These are phyloP conservation scores for Symbiodinium pilosum DNA, from an alignment of 73 alveolate genomes.

Conservation along the genomic window DNA sequence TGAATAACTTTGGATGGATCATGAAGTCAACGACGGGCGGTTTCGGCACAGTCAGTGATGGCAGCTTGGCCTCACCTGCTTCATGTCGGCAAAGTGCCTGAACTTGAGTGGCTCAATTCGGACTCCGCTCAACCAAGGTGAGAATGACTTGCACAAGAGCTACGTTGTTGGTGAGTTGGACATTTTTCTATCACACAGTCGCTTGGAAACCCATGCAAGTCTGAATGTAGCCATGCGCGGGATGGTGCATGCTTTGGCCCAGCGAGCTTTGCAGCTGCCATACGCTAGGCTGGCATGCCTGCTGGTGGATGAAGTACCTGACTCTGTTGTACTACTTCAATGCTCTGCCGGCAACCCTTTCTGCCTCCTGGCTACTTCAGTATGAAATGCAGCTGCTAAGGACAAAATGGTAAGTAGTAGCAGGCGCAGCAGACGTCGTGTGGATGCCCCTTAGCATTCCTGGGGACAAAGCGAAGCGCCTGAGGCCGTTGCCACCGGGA, in stretches of 20 bases:
- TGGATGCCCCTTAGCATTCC: background rate
- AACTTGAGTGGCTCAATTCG: background rate
- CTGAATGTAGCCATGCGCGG: too few relatives aligned
- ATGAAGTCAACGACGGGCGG: constrained; percentile 69
- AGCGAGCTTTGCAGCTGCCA: too few relatives aligned
- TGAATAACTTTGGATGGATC: constrained; percentile 25
- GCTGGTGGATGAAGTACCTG: constrained; percentile 84
- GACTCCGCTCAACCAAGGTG: background rate
- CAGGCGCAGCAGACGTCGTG: background rate
- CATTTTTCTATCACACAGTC: constrained; percentile 44
- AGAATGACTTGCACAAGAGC: background rate
- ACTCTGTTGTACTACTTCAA: constrained; percentile 68
- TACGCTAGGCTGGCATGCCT: constrained; percentile 62
- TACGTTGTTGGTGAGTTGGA: constrained; percentile 16
- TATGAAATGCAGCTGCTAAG: background rate
- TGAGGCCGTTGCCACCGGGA: constrained; percentile 18
- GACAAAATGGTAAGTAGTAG: background rate
- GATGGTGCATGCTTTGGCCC: too few relatives aligned
- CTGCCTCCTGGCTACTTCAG: background rate
- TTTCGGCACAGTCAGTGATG: background rate
- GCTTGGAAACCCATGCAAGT: too few relatives aligned
- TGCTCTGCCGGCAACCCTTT: constrained; percentile 45
- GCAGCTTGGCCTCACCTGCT: background rate
- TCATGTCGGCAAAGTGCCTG: background rate
- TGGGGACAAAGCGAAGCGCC: background rate